Evolutionary conservation across 306 rosid genomes (phyloP).

Genomic region (Urtica urens): DNA sequence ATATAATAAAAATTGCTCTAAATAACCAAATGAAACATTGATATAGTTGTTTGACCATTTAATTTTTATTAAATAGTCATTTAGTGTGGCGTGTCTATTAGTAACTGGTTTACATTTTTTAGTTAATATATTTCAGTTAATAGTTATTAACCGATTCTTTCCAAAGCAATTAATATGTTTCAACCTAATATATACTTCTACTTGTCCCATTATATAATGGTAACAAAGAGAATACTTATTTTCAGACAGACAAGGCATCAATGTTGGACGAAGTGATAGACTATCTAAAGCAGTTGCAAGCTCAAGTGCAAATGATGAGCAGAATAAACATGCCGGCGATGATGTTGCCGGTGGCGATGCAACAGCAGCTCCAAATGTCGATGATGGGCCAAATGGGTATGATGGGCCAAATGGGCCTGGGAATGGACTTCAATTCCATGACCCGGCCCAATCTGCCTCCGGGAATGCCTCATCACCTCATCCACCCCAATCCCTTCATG

Average conservation of each 20-base stretch:
- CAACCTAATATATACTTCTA: too few species aligned
- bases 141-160: too few species aligned
- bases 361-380: conserved; percentile 79
- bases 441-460: conserved; percentile 36
- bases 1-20: too few species aligned
- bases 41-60: too few species aligned
- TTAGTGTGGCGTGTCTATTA: too few species aligned
- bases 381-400: conserved; percentile 62
- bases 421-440: conserved; percentile 44
- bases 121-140: too few species aligned
- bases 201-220: too few species aligned
- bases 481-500: conserved; percentile 70
- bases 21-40: too few species aligned
- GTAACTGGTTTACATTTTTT: too few species aligned
- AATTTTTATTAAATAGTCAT: too few species aligned
- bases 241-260: conserved; percentile 85
- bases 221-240: too few species aligned
- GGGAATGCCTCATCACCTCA: conserved; percentile 45
- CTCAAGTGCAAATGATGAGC: conserved; percentile 69
- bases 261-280: conserved; percentile 96
- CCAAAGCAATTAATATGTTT: too few species aligned
- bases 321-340: conserved; percentile 60
- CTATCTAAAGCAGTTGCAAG: conserved; percentile 79
- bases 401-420: conserved; percentile 48
- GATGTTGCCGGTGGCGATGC: conserved; percentile 71